A percentile compares a stretch with the other conserved stretches of the same genome.
These are phyloP conservation scores for Aegilops sharonensis DNA, from an alignment of 176 grass and related monocot species.

Conservation along the genomic window DNA sequence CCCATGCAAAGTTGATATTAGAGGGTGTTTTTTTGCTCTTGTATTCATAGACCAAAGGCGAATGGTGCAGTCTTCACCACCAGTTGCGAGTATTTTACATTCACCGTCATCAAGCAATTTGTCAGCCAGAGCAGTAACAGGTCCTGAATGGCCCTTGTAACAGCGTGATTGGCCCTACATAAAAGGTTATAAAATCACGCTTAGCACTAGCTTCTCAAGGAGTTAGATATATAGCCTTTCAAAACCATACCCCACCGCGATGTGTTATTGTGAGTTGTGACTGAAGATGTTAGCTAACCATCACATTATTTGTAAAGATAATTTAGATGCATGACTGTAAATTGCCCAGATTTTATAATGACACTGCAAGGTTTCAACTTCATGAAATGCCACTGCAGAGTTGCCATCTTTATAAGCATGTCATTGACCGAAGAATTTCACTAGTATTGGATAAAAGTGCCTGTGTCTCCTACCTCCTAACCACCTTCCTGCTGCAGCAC, in stretches of 20 bases:
- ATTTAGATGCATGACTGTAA: background rate
- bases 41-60: conserved; percentile 75
- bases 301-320: background rate
- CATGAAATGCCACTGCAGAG: background rate
- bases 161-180: conserved; percentile 62
- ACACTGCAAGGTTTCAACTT: background rate
- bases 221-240: background rate
- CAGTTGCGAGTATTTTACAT: conserved; percentile 81
- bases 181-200: background rate
- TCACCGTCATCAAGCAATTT: conserved; percentile 68
- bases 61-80: conserved; percentile 86
- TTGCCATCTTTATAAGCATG: background rate
- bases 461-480: background rate
- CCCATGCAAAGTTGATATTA: conserved; percentile 68
- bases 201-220: background rate
- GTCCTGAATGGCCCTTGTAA: conserved; percentile 77
- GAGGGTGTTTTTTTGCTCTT: conserved; percentile 57
- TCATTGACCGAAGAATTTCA: background rate
- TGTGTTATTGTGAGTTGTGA: background rate
- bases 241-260: background rate
- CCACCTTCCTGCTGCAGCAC: background rate
- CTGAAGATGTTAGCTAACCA: background rate
- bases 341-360: background rate
- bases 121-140: conserved; percentile 70
- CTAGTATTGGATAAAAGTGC: background rate